A percentile compares a stretch with the other conserved stretches of the same genome.
These are phyloP conservation scores for Rutstroemia sp. DNA, from an alignment of 2,329 filamentous ascomycete genomes.

Conservation along the genomic window DNA sequence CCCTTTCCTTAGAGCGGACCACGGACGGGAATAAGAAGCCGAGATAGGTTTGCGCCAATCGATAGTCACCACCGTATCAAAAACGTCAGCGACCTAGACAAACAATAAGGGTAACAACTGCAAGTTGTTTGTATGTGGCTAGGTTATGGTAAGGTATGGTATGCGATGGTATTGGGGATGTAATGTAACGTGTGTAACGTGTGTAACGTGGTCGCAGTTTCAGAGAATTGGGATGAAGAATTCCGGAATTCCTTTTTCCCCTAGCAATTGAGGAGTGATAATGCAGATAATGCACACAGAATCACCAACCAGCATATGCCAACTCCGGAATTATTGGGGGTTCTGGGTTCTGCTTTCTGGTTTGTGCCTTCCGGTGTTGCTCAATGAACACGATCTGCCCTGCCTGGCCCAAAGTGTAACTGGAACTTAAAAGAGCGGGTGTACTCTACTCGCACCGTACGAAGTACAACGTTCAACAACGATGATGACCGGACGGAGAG, in stretches of 20 bases:
- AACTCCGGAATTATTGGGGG: too few relatives aligned
- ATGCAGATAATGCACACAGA: not conserved
- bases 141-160: not conserved
- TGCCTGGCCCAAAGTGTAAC: too few relatives aligned
- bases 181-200: not conserved
- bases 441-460: too few relatives aligned
- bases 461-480: too few relatives aligned
- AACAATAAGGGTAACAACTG: too few relatives aligned
- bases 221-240: not conserved
- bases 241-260: not conserved
- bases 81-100: too few relatives aligned
- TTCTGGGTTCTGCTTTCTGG: too few relatives aligned
- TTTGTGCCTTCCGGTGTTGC: too few relatives aligned
- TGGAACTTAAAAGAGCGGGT: too few relatives aligned
- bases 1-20: slow-evolving; percentile 6
- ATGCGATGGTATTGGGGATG: not conserved
- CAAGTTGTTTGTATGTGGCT: not conserved
- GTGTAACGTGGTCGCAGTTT: not conserved
- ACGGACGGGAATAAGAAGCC: not conserved
- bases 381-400: too few relatives aligned
- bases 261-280: not conserved
- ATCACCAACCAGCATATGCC: not conserved
- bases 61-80: not conserved
- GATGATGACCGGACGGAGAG: too few relatives aligned
- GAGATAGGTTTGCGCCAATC: not conserved